Evolutionary conservation across 257 asterid genomes (phyloP).

Genomic region (Nicotiana obtusifolia): DNA sequence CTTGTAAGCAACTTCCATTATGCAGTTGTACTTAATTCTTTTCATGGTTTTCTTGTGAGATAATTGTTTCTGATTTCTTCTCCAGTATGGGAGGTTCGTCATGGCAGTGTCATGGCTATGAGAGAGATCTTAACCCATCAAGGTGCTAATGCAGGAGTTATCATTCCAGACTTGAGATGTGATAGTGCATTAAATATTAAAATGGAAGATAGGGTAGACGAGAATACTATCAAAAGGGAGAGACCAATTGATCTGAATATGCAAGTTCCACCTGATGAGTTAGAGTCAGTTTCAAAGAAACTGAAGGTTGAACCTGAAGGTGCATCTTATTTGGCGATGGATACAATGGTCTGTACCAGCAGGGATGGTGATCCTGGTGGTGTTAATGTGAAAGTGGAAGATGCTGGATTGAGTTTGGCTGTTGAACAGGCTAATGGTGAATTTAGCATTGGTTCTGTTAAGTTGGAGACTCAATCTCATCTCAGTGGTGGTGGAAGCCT

Average conservation of each 20-base stretch:
- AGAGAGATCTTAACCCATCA: conserved; percentile 94
- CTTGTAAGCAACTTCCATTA: conserved; percentile 41
- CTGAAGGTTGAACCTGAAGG: conserved; percentile 57
- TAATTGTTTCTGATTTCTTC: conserved; percentile 19
- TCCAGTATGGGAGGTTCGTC: conserved; percentile 98
- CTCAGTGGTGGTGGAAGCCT: conserved; percentile 25
- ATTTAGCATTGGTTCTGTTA: conserved; percentile 32
- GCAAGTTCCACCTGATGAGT: conserved; percentile 54
- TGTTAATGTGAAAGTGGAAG: conserved; percentile 38
- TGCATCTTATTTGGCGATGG: conserved; percentile 26
- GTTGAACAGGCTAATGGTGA: conserved; percentile 44
- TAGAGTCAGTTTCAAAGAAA: conserved; percentile 61
- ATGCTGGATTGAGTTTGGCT: conserved; percentile 30
- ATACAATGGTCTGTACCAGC: conserved; percentile 13
- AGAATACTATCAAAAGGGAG: conserved; percentile 44
- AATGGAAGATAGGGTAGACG: conserved; percentile 35
- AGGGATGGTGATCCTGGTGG: conserved; percentile 31
- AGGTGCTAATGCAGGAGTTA: conserved; percentile 86
- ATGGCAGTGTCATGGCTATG: conserved; percentile 99
- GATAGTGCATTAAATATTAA: conserved; percentile 25
- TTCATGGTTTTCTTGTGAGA: conserved; percentile 15
- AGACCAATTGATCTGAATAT: conserved; percentile 65
- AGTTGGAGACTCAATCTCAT: conserved; percentile 51
- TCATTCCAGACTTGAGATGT: conserved; percentile 49
- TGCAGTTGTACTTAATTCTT: conserved; percentile 8